Evolutionary conservation across 352 stramenopile genomes (phyloP).

Genomic region (Globisporangium irregulare): DNA sequence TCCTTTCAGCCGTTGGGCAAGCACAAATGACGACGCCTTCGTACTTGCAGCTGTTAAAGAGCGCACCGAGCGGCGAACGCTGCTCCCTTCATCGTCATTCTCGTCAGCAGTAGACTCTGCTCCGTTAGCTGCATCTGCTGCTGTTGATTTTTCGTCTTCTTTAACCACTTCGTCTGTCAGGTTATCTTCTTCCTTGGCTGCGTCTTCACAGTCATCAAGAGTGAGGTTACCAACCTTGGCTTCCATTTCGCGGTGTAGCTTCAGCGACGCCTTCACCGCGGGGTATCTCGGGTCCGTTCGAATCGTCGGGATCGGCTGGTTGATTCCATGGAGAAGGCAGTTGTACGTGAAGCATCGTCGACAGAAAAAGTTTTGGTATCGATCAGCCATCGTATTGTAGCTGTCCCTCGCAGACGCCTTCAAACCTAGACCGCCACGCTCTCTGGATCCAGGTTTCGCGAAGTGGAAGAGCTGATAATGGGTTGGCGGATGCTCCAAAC

Average conservation of each 20-base stretch:
- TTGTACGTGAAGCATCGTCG: conserved; percentile 75
- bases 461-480: conserved; percentile 33
- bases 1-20: conserved; percentile 24
- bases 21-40: conserved; percentile 43
- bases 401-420: background rate
- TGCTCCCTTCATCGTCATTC: conserved; percentile 13
- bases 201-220: background rate
- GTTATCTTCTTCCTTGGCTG: background rate
- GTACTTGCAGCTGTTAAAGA: conserved; percentile 53
- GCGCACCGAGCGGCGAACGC: conserved; percentile 35
- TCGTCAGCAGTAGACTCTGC: conserved; percentile 15
- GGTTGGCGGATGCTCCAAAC: conserved; percentile 28
- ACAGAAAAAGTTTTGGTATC: conserved; percentile 67
- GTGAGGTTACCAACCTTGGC: background rate
- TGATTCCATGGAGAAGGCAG: conserved; percentile 63
- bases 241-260: conserved; percentile 27
- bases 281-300: conserved; percentile 61
- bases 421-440: conserved; percentile 13
- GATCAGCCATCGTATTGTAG: conserved; percentile 24
- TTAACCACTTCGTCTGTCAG: conserved; percentile 2
- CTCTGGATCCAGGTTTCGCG: background rate
- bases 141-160: conserved; percentile 7
- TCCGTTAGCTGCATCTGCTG: conserved; percentile 9
- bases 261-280: conserved; percentile 38
- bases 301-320: conserved; percentile 41